A percentile compares a stretch with the other conserved stretches of the same genome.
These are phyloP conservation scores for Calvatia gigantea DNA, from an alignment of 768 basidiomycete species.

Conservation along the genomic window DNA sequence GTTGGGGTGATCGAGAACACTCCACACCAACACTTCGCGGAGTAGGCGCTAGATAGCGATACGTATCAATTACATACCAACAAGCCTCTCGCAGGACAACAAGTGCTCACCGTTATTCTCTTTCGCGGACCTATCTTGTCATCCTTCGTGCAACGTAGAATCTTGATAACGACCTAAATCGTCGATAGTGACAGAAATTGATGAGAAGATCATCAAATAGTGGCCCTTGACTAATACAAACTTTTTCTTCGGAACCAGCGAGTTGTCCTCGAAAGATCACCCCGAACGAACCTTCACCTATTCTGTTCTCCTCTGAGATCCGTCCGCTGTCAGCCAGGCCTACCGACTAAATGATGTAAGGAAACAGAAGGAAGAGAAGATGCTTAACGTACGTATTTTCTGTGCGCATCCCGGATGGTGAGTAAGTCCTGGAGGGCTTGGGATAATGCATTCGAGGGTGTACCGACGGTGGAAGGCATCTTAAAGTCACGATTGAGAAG, in stretches of 20 bases:
- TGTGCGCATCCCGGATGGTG: not conserved
- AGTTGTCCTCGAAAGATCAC: not conserved
- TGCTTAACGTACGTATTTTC: not conserved
- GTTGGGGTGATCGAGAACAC: not conserved
- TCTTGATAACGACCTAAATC: not conserved
- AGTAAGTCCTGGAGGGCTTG: not conserved
- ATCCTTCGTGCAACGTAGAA: not conserved
- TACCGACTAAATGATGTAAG: not conserved
- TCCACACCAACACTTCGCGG: slow-evolving; percentile 1
- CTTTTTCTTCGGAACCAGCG: not conserved
- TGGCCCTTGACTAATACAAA: not conserved
- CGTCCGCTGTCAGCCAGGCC: not conserved
- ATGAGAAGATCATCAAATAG: not conserved
- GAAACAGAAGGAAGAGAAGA: too few species aligned
- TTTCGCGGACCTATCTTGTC: not conserved
- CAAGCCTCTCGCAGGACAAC: not conserved
- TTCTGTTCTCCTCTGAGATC: not conserved
- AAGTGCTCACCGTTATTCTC: not conserved
- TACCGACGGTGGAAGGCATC: not conserved
- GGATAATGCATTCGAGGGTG: not conserved
- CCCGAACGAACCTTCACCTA: not conserved
- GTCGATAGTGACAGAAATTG: not conserved
- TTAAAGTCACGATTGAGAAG: not conserved
- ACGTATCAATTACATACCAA: not conserved
- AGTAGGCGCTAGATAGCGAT: not conserved